Base-by-base conservation (phyloP, 1,139 yeast species). In the Saccharomyces hybrid region DNA sequence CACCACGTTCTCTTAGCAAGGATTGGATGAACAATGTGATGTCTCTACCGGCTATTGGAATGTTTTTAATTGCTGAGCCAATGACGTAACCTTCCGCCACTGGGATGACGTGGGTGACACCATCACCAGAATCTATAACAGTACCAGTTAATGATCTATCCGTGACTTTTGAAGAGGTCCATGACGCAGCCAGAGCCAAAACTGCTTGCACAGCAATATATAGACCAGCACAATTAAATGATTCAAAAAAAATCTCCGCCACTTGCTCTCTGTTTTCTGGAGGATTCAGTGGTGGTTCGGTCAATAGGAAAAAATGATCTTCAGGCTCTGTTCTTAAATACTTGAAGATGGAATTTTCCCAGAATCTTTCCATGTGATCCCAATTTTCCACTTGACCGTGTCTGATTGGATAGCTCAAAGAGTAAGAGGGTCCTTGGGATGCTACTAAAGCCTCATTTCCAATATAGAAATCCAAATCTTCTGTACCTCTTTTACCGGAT, bases 291-390 rank as follows among this genome's bases (percentile, higher is more conserved):
- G 99, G 99, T 14, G 99, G 99, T 74, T 93, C 99, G 52, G 99
- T 93, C 63, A 93, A 75, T 58, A 93, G 77, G 72, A 93, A 93
- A 71, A 89, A 89, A 68, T 93, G 99, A 72, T 93, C 99, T 71
- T 93, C 99, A 6, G 99, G 99, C 72, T 93, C 99, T 70, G 98
- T 90, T 72, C 97, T 83, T 65, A 93, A 79, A 71, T 93, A 93
- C 73, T 93, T 91, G 77, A 93, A 93, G 66, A 93, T 91, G 48
- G 96, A 88, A 67, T 88, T 88, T 70, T 93, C 98, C 99, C 99
- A 93, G 72, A 90, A 91, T 69, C 99, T 80, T 72, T 93, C 99
- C 99, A 93, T 93, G 70, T 93, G 97, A 74, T 95, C 99, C 99
- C 99, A 93, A 70, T 93, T 90, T 71, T 93, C 99, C 61, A 93